Evolutionary conservation across 2,329 filamentous ascomycete species (phyloP).

Genomic region (Fusarium sp.): DNA sequence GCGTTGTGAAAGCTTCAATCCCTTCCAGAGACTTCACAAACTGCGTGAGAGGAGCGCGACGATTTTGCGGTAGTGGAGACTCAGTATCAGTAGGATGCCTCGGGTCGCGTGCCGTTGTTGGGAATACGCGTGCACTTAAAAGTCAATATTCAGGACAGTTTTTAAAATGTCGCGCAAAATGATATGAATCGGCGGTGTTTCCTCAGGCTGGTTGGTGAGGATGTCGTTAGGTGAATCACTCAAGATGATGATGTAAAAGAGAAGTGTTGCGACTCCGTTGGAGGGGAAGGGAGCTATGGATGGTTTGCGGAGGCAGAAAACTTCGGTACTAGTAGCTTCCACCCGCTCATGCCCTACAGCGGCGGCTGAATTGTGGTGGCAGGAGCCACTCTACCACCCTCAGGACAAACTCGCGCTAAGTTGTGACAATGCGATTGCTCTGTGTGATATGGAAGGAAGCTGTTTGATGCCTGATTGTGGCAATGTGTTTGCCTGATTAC

Average conservation of each 20-base stretch:
- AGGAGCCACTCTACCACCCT: no score
- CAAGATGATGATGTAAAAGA: slow-evolving; percentile 40
- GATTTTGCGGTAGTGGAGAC: slow-evolving; percentile 6
- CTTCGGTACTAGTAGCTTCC: slow-evolving; percentile 37
- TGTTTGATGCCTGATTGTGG: slow-evolving; percentile 25
- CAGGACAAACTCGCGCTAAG: slow-evolving; percentile 8
- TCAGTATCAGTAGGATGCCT: slow-evolving; percentile 19
- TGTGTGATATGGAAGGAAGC: neutral
- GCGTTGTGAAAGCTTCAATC: neutral
- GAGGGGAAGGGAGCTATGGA: slow-evolving; percentile 28
- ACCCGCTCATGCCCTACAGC: slow-evolving; percentile 28
- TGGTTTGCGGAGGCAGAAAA: slow-evolving; percentile 35
- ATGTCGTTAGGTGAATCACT: neutral
- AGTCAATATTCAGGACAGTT: neutral
- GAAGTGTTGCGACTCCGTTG: slow-evolving; percentile 19
- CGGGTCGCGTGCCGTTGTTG: slow-evolving; percentile 30
- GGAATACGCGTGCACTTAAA: slow-evolving; percentile 5
- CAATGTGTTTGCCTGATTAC: slow-evolving; percentile 20
- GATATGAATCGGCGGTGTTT: neutral
- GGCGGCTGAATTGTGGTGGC: slow-evolving; percentile 24
- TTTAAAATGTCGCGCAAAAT: neutral
- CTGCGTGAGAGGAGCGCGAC: slow-evolving; percentile 12
- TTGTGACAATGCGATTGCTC: slow-evolving; percentile 25
- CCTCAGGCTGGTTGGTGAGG: neutral
- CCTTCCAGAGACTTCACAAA: neutral